phyloP scores from a whole-genome alignment of 176 grass and related monocot species.

The Musa troglodytarum region DNA sequence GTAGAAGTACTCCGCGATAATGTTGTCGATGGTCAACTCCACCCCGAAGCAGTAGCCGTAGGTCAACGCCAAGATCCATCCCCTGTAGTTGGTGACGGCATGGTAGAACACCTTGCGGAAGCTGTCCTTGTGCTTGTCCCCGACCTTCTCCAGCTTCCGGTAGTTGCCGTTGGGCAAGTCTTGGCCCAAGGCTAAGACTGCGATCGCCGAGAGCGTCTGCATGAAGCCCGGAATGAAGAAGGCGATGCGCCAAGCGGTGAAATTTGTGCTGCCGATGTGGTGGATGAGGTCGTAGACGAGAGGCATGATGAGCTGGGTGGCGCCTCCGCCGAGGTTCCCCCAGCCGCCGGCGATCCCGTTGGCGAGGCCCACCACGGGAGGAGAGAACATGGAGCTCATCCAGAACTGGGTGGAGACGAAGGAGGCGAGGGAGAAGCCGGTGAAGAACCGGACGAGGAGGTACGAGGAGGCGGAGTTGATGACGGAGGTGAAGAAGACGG shows the following conservation, averaged over 20 bases:
- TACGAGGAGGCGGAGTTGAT: conserved; percentile 40
- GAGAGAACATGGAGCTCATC: conserved; percentile 97
- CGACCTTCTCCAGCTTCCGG: conserved; percentile 47
- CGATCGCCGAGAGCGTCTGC: conserved; percentile 65
- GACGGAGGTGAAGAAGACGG: conserved; percentile 63
- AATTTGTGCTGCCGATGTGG: conserved; percentile 56
- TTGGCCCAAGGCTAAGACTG: conserved; percentile 57
- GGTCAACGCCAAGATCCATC: conserved; percentile 70
- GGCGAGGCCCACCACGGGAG: conserved; percentile 66
- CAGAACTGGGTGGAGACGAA: conserved; percentile 95
- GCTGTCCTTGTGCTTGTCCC: conserved; percentile 77
- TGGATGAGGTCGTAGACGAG: conserved; percentile 59
- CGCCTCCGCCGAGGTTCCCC: conserved; percentile 92
- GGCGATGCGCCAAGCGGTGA: conserved; percentile 70
- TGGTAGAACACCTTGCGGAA: conserved; percentile 62
- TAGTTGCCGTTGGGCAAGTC: conserved; percentile 90
- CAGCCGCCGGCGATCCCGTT: conserved; percentile 85
- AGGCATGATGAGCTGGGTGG: conserved; percentile 84
- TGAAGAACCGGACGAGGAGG: conserved; percentile 84
- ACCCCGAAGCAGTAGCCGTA: conserved; percentile 93
- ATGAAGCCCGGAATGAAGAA: conserved; percentile 88
- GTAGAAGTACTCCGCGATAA: conserved; percentile 87
- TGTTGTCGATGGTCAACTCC: conserved; percentile 87
- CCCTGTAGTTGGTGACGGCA: conserved; percentile 63
- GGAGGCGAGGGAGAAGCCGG: conserved; percentile 82